phyloP scores from a whole-genome alignment of 2,329 filamentous ascomycete genomes.

The Cladosporium austrohemisphaericum region DNA sequence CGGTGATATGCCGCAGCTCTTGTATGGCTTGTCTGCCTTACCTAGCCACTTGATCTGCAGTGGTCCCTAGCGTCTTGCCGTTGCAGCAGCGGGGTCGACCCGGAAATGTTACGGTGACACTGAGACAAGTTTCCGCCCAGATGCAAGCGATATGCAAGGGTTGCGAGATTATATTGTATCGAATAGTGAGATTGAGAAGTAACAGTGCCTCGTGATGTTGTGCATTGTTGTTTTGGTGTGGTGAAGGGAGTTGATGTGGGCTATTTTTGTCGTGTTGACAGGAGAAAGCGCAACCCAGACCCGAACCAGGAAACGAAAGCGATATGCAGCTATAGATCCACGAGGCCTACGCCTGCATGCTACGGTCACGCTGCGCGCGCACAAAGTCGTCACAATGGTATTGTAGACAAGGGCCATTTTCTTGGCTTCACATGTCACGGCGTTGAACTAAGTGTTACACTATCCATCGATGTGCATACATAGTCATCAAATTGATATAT shows the following conservation, averaged over 20 bases:
- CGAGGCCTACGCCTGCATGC: not conserved
- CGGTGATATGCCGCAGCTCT: too few relatives aligned
- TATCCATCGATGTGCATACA: too few relatives aligned
- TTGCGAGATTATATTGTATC: not conserved
- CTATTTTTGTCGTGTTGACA: too few relatives aligned
- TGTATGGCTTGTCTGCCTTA: too few relatives aligned
- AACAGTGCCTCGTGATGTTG: not conserved
- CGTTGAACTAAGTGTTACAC: too few relatives aligned
- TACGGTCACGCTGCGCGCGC: too few relatives aligned
- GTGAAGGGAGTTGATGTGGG: not conserved
- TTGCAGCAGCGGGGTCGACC: not conserved
- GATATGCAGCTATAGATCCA: not conserved
- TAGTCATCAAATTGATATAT: too few relatives aligned
- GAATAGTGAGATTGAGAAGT: not conserved
- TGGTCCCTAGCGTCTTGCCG: conserved; percentile 1
- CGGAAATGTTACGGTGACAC: conserved; percentile 3
- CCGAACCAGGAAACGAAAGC: too few relatives aligned
- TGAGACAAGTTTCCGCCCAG: conserved; percentile 1
- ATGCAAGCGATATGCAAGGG: not conserved
- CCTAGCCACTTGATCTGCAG: conserved; percentile 1
- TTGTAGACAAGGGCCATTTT: too few relatives aligned
- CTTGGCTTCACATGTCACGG: too few relatives aligned
- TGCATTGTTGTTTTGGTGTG: not conserved
- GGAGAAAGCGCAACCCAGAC: too few relatives aligned
- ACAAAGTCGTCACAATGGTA: too few relatives aligned